These are phyloP conservation scores for Phytophthora hybrid DNA, from an alignment of 352 stramenopile species.

Conservation along the genomic window DNA sequence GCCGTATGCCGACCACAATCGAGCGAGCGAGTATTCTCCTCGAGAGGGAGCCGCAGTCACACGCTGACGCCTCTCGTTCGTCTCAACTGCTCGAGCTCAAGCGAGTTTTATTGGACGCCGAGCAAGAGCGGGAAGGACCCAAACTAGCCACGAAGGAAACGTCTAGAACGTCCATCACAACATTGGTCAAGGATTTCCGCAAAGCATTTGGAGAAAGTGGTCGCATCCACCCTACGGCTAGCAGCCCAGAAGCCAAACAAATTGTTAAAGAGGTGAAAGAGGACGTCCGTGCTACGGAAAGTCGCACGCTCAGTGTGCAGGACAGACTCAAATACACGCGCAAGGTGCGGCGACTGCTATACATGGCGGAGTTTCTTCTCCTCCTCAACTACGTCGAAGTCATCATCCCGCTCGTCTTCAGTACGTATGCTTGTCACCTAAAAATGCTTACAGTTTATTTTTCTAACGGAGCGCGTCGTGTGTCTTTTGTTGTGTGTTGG, in stretches of 20 bases:
- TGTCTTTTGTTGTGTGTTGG: not conserved
- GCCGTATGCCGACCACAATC: not conserved
- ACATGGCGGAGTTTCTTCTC: constrained; percentile 24
- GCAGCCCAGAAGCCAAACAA: not conserved
- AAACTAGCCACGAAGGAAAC: not conserved
- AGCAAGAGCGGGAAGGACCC: constrained; percentile 1
- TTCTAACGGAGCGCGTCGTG: not conserved
- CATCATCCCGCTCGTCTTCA: constrained; percentile 23
- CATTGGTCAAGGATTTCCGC: not conserved
- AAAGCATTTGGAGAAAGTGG: not conserved
- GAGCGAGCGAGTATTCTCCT: not conserved
- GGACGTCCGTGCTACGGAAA: not conserved
- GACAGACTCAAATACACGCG: not conserved
- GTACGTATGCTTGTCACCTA: constrained; percentile 4
- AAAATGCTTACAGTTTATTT: not conserved
- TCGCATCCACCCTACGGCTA: not conserved
- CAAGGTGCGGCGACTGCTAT: constrained; percentile 16
- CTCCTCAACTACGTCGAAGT: constrained; percentile 30
- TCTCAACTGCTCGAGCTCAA: not conserved
- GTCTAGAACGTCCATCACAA: not conserved
- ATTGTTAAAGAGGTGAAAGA: not conserved
- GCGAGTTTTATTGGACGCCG: not conserved
- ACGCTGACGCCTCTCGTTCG: not conserved
- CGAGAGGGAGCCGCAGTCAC: not conserved
- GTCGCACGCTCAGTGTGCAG: not conserved